Conservation (phyloP, 2,329 filamentous ascomycete species). For the Trichoderma sp. region DNA sequence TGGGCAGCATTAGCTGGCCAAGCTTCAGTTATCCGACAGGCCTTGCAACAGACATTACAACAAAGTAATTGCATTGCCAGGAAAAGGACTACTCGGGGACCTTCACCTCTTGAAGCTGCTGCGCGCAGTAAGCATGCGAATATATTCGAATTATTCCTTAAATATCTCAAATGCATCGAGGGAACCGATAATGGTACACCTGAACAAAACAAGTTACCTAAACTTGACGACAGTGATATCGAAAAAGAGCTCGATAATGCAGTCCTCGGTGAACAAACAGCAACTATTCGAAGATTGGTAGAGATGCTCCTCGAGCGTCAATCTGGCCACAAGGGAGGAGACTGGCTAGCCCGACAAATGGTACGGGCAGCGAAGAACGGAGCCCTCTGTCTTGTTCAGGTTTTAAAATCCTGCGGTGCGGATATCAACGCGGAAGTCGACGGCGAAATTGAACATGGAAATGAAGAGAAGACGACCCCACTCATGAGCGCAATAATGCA, state of each 20-base stretch:
- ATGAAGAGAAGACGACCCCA: not conserved
- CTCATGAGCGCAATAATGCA: not conserved
- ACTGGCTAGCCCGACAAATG: not conserved
- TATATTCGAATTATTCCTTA: not conserved
- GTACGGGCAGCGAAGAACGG: not conserved
- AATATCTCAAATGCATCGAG: not conserved
- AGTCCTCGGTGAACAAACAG: not conserved
- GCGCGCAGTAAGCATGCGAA: not conserved
- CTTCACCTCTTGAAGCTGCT: not conserved
- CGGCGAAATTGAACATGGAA: too few species aligned
- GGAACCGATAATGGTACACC: not conserved
- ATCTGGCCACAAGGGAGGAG: fast-evolving
- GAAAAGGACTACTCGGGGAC: not conserved
- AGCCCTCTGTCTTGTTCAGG: not conserved
- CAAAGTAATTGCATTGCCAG: not conserved
- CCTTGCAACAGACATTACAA: not conserved
- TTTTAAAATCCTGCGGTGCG: not conserved
- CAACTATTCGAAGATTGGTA: not conserved
- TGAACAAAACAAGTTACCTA: not conserved
- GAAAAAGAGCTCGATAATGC: not conserved
- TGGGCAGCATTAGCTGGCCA: not conserved
- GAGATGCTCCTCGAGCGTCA: not conserved
- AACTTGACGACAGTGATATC: not conserved
- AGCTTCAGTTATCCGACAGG: not conserved
- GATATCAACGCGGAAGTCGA: not conserved